phyloP scores from a whole-genome alignment of 352 stramenopile genomes.

The Pythium phragmitis region DNA sequence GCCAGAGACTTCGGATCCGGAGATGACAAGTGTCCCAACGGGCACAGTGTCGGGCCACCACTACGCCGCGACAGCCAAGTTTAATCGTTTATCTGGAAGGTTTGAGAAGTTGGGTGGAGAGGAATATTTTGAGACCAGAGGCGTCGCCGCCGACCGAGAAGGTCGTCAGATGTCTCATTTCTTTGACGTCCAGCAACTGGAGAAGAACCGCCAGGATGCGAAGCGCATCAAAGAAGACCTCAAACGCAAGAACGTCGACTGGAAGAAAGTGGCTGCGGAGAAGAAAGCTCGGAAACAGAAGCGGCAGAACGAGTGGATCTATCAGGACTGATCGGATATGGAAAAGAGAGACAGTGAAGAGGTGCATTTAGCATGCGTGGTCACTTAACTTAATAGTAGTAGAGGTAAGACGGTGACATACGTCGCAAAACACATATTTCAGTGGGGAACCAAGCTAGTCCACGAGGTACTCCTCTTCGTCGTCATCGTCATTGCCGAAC shows the following conservation, averaged over 20 bases:
- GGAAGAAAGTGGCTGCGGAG: slow-evolving; percentile 81
- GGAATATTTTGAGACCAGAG: slow-evolving; percentile 62
- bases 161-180: slow-evolving; percentile 87
- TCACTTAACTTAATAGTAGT: slow-evolving; percentile 26
- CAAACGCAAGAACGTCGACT: slow-evolving; percentile 86
- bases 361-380: not conserved
- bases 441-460: slow-evolving; percentile 36
- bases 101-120: slow-evolving; percentile 67
- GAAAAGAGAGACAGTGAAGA: not conserved
- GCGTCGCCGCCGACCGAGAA: slow-evolving; percentile 63
- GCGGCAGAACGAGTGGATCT: slow-evolving; percentile 86
- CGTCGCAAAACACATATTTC: not conserved
- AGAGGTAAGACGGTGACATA: not conserved
- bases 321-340: slow-evolving; percentile 46
- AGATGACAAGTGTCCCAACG: slow-evolving; percentile 13
- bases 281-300: slow-evolving; percentile 89
- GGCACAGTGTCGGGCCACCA: slow-evolving; percentile 60
- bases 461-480: slow-evolving; percentile 75
- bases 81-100: slow-evolving; percentile 76
- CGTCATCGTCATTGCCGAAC: slow-evolving; percentile 37
- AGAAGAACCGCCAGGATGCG: slow-evolving; percentile 81
- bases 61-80: slow-evolving; percentile 71
- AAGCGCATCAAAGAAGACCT: slow-evolving; percentile 74
- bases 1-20: slow-evolving; percentile 37
- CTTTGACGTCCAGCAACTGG: slow-evolving; percentile 76